A percentile compares a stretch with the other conserved stretches of the same genome.
Conservation (phyloP, 139 green algal species). For the Coccomyxa sp. region DNA sequence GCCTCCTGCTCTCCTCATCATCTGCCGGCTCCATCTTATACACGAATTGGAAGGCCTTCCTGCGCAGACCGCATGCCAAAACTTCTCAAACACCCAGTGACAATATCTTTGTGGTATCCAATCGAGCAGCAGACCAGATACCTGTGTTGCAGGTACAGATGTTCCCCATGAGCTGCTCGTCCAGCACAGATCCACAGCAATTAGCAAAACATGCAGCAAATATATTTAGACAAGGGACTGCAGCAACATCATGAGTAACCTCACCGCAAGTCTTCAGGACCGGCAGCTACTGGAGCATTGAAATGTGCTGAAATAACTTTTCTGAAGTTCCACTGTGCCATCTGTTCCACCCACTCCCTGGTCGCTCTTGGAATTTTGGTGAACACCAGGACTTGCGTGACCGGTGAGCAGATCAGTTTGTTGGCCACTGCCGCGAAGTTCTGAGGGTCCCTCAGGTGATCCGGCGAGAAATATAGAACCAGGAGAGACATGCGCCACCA, state of each 20-base stretch:
- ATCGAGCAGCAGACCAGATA: too few relatives aligned
- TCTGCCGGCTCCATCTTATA: slow-evolving; percentile 10
- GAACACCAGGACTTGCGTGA: slow-evolving; percentile 79
- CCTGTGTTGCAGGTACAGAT: not conserved
- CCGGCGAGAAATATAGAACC: slow-evolving; percentile 71
- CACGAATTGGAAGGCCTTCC: slow-evolving; percentile 19
- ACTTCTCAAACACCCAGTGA: too few relatives aligned
- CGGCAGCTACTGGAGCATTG: slow-evolving; percentile 48
- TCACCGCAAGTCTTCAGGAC: slow-evolving; percentile 34
- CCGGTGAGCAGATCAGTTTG: slow-evolving; percentile 64
- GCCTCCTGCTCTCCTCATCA: not conserved
- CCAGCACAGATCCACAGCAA: too few relatives aligned
- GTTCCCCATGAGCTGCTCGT: not conserved
- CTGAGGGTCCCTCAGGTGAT: slow-evolving; percentile 53
- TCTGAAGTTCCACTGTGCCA: slow-evolving; percentile 53
- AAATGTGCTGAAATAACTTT: slow-evolving; percentile 80
- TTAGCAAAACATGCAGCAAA: too few relatives aligned
- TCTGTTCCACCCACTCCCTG: slow-evolving; percentile 65
- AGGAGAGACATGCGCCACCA: slow-evolving; percentile 79
- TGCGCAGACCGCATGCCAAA: not conserved
- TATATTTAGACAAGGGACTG: too few relatives aligned
- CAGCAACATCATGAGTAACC: not conserved
- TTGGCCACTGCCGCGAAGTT: slow-evolving; percentile 59
- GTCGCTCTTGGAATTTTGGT: slow-evolving; percentile 35
- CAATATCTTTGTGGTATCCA: not conserved